Base-by-base conservation (phyloP, 2,329 filamentous ascomycete genomes). In the Claviceps lovelessii region DNA sequence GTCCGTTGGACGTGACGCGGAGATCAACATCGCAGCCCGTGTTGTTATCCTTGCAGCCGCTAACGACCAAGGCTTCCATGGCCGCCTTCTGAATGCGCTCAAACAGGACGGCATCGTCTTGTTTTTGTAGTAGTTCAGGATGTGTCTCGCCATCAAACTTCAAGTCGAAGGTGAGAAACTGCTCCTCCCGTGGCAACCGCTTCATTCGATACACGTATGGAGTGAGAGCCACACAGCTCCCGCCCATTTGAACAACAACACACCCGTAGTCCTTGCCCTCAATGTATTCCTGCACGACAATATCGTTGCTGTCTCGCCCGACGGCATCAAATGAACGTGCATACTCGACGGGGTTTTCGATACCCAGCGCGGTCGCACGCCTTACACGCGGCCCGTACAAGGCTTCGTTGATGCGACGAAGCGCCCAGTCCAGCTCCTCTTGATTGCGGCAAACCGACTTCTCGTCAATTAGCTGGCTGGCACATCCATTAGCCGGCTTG, bases 381-480 rank as follows among this genome's bases (percentile, higher is more conserved):
- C 51, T 52, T 5, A 52, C 17, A 4, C 51, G 41, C n/a, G n/a
- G 13, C 31, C 47, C 51, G 29, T 37, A 23, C 31, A 52, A 28
- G 28, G 51, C 28, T 19, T 44, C 41, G 11, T 23, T 35, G 4
- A 52, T 35, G 41, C 31, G 42, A 29, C 51, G 51, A 28, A 52
- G 41, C n/a, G 51, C 11, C 19, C 10, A 28, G 13, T 37, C 42
- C 17, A 52, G 31, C 33, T 52, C 51, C 17, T 37, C 44, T n/a
- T 47, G n/a, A 23, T 46, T 47, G 31, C 19, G 29, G n/a, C 51
- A 52, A 15, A 52, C 31, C 28, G 51, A 52, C 8, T 46, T 7
- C 8, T 52, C 42, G 15, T 52, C 41, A 52, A 52, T 39, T 31
- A 52, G 11, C 33, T 52, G 51, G 51, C 51, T 47, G 31, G 51